Evolutionary conservation across 129 eudicot genomes (phyloP).

Genomic region (Oenanthe sinensis): DNA sequence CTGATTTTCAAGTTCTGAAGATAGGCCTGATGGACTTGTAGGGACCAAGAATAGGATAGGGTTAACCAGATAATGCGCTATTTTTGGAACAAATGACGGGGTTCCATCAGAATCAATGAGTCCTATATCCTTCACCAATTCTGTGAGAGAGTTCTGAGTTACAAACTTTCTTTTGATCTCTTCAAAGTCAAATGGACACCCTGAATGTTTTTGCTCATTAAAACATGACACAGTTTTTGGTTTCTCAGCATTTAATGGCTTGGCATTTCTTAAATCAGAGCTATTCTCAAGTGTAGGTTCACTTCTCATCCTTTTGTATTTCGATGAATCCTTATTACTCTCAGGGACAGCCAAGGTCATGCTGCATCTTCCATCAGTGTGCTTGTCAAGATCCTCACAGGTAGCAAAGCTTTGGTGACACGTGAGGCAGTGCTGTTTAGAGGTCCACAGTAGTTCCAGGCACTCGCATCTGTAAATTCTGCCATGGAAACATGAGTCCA

Average conservation of each 20-base stretch:
- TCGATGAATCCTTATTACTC: slow-evolving; percentile 17
- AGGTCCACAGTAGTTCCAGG: slow-evolving; percentile 59
- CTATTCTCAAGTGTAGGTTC: slow-evolving; percentile 12
- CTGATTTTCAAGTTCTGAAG: slow-evolving; percentile 18
- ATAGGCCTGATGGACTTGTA: slow-evolving; percentile 11
- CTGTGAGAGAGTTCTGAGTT: slow-evolving; percentile 37
- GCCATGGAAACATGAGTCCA: slow-evolving; percentile 19
- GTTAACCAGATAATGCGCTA: slow-evolving; percentile 30
- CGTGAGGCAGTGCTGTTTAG: slow-evolving; percentile 56
- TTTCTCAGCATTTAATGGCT: slow-evolving; percentile 13
- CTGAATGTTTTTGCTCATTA: slow-evolving; percentile 17
- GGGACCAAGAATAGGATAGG: slow-evolving; percentile 29
- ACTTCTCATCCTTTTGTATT: slow-evolving; percentile 14
- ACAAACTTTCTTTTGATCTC: slow-evolving; percentile 47
- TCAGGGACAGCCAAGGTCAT: slow-evolving; percentile 12
- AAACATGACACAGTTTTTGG: slow-evolving; percentile 16
- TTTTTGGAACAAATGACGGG: slow-evolving; percentile 38
- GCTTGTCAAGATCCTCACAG: slow-evolving; percentile 40
- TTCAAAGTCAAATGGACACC: slow-evolving; percentile 44
- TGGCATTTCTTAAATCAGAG: slow-evolving; percentile 8
- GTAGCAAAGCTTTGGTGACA: slow-evolving; percentile 62
- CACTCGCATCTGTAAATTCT: slow-evolving; percentile 56
- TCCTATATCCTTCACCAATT: slow-evolving; percentile 40
- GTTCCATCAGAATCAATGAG: slow-evolving; percentile 37
- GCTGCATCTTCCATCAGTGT: slow-evolving; percentile 37